Percentiles rank a stretch among this genome's conserved stretches.
Evolutionary conservation across 2,329 filamentous ascomycete species (phyloP).

Genomic region (Botryotinia globosa): DNA sequence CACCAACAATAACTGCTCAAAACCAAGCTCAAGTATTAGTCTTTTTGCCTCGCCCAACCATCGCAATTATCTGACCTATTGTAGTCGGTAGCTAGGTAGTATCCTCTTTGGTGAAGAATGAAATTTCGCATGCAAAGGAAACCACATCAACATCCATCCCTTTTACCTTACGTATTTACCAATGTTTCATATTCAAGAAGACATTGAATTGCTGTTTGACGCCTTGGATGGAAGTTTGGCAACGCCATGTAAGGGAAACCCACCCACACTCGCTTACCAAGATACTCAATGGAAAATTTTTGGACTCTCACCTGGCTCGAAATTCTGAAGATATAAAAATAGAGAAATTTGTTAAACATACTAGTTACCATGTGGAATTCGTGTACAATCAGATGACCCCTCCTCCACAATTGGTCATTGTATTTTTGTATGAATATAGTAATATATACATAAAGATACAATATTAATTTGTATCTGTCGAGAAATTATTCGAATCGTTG

Average conservation of each 20-base stretch:
- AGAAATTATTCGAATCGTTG: neutral
- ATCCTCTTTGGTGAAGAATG: neutral
- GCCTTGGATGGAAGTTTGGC: neutral
- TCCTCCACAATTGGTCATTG: neutral
- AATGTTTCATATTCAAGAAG: neutral
- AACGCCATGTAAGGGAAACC: slow-evolving; percentile 1
- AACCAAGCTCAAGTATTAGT: neutral
- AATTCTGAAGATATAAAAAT: slow-evolving; percentile 5
- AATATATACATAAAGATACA: neutral
- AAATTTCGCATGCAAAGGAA: neutral
- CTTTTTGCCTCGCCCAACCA: neutral
- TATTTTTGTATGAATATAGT: neutral
- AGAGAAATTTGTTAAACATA: neutral
- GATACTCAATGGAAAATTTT: neutral
- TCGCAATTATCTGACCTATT: neutral
- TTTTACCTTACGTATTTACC: neutral
- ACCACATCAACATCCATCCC: neutral
- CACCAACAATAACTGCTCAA: neutral
- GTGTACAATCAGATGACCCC: neutral
- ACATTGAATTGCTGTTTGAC: neutral
- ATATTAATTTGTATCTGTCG: neutral
- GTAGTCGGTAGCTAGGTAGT: neutral
- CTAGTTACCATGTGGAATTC: neutral
- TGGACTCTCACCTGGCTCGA: neutral
- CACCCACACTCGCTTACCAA: slow-evolving; percentile 8